Percentiles rank a stretch among this genome's conserved stretches.
Conservation (phyloP, 2,329 filamentous ascomycete species). For the Didymella lethalis region DNA sequence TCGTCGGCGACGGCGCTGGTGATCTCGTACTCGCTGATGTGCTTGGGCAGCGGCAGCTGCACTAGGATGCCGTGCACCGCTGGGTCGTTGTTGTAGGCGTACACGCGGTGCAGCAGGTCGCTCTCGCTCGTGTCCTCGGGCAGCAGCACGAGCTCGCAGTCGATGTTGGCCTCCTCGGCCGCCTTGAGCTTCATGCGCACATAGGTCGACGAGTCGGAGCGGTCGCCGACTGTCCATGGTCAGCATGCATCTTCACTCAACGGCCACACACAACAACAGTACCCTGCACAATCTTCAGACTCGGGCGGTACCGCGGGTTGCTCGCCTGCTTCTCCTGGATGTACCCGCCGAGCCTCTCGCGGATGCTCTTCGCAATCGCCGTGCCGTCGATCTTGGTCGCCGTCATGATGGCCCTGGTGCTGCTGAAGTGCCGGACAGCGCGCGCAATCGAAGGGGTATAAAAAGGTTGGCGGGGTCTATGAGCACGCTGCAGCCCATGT, state of each 20-base stretch:
- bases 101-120: slow-evolving; percentile 85
- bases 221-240: slow-evolving; percentile 75
- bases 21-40: slow-evolving; percentile 88
- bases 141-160: slow-evolving; percentile 85
- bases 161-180: slow-evolving; percentile 91
- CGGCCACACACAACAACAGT: slow-evolving; percentile 23
- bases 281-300: slow-evolving; percentile 95
- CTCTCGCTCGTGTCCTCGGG: slow-evolving; percentile 81
- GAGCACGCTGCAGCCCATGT: slow-evolving; percentile 14
- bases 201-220: slow-evolving; percentile 95
- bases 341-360: slow-evolving; percentile 79
- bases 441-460: slow-evolving; percentile 28
- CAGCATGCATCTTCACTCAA: slow-evolving; percentile 15
- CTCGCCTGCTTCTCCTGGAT: slow-evolving; percentile 81
- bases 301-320: slow-evolving; percentile 89
- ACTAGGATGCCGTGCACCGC: slow-evolving; percentile 90
- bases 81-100: slow-evolving; percentile 84
- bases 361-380: slow-evolving; percentile 90
- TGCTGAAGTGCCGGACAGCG: slow-evolving; percentile 54
- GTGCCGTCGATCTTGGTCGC: slow-evolving; percentile 95
- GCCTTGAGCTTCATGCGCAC: slow-evolving; percentile 99
- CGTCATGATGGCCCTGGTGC: slow-evolving; percentile 72
- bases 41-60: slow-evolving; percentile 86
- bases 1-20: slow-evolving; percentile 90
- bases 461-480: slow-evolving; percentile 23